These are phyloP conservation scores for Colletotrichum liriopes DNA, from an alignment of 2,329 filamentous ascomycete species.

Conservation along the genomic window DNA sequence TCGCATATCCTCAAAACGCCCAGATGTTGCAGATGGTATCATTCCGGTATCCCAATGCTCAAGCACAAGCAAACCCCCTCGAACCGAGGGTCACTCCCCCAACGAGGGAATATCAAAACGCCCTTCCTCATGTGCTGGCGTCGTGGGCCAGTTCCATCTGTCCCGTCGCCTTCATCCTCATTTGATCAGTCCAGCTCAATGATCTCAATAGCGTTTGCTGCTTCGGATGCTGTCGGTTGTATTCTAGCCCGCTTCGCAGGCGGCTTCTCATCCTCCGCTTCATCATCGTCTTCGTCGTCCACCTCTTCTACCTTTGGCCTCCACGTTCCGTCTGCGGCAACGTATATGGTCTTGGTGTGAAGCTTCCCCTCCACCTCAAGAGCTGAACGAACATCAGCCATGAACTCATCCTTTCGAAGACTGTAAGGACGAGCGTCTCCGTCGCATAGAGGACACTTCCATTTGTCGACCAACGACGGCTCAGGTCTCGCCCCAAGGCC, in stretches of 20 bases:
- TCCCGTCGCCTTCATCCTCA: background rate
- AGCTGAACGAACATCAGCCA: slow-evolving; percentile 72
- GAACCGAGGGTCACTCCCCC: background rate
- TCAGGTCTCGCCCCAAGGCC: slow-evolving; percentile 51
- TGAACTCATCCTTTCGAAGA: slow-evolving; percentile 82
- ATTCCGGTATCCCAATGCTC: slow-evolving; percentile 31
- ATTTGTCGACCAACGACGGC: slow-evolving; percentile 76
- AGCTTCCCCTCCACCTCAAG: slow-evolving; percentile 55
- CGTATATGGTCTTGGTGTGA: slow-evolving; percentile 51
- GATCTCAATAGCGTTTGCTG: slow-evolving; percentile 26
- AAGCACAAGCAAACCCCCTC: slow-evolving; percentile 25
- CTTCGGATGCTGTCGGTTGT: slow-evolving; percentile 8
- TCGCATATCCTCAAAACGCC: slow-evolving; percentile 25
- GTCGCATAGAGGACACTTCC: slow-evolving; percentile 90
- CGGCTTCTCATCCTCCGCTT: background rate
- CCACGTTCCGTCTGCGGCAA: slow-evolving; percentile 54
- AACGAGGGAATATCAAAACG: slow-evolving; percentile 12
- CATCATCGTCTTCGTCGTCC: slow-evolving; percentile 46
- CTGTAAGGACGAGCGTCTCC: slow-evolving; percentile 81
- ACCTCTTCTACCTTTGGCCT: slow-evolving; percentile 50
- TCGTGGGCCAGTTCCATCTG: background rate
- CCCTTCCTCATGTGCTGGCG: background rate
- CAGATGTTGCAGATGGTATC: slow-evolving; percentile 38
- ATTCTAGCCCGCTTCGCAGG: slow-evolving; percentile 37
- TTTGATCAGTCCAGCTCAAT: slow-evolving; percentile 41